phyloP scores from a whole-genome alignment of 805 yeast species.

The Lachancea waltii region DNA sequence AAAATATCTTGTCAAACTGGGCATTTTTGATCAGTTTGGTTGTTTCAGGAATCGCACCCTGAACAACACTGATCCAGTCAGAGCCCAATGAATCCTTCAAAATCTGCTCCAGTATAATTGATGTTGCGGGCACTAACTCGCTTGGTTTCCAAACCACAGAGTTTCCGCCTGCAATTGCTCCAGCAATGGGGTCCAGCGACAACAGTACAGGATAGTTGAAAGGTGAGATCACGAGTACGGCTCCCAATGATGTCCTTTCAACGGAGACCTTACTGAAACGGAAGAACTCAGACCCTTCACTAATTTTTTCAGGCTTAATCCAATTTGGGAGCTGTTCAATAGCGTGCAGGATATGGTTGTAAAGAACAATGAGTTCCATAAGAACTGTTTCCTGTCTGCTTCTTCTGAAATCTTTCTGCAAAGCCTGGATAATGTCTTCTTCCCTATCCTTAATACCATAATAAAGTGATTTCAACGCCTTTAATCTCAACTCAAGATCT shows the following conservation, averaged over 20 bases:
- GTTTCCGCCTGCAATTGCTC: constrained; percentile 85
- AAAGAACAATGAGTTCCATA: constrained; percentile 47
- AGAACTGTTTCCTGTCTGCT: constrained; percentile 53
- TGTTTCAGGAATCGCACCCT: constrained; percentile 67
- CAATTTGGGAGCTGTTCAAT: constrained; percentile 56
- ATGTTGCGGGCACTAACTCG: constrained; percentile 61
- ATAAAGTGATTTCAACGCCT: constrained; percentile 62
- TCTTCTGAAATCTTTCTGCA: constrained; percentile 62
- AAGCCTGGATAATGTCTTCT: constrained; percentile 49
- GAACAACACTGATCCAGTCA: constrained; percentile 55
- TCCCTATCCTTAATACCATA: constrained; percentile 54
- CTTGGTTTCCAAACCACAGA: constrained; percentile 69
- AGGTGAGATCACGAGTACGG: constrained; percentile 52
- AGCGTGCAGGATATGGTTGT: constrained; percentile 52
- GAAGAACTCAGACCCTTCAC: constrained; percentile 25
- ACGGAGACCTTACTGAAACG: constrained; percentile 35
- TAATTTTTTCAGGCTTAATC: constrained; percentile 44
- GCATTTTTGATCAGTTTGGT: constrained; percentile 47
- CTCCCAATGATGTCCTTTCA: constrained; percentile 50
- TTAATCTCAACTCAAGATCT: constrained; percentile 39
- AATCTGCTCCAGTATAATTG: constrained; percentile 49
- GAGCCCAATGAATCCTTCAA: constrained; percentile 47
- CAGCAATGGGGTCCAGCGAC: constrained; percentile 57
- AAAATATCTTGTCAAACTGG: constrained; percentile 74
- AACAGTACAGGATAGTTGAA: constrained; percentile 48